These are phyloP conservation scores for Cylindrodendrum hubeiense DNA, from an alignment of 2,329 filamentous ascomycete species.

Conservation along the genomic window DNA sequence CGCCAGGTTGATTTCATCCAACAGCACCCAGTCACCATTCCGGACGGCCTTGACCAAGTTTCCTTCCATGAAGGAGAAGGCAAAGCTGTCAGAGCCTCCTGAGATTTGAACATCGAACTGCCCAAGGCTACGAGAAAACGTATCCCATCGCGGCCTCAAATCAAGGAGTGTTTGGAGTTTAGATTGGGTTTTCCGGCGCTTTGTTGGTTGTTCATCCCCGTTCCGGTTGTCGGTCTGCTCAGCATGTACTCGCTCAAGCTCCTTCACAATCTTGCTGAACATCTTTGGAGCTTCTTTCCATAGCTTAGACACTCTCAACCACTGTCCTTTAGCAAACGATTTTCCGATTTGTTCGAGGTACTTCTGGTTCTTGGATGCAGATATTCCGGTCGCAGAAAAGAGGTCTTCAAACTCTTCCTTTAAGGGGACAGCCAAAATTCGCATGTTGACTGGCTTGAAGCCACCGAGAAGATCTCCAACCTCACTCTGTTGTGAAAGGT, in stretches of 20 bases:
- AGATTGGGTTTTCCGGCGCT: constrained; percentile 74
- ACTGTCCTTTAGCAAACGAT: constrained; percentile 84
- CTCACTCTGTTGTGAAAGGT: constrained; percentile 97
- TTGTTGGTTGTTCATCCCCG: constrained; percentile 70
- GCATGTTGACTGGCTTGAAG: constrained; percentile 94
- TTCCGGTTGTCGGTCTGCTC: constrained; percentile 51
- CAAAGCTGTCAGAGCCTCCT: constrained; percentile 80
- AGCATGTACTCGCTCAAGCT: constrained; percentile 61
- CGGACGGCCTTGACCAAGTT: constrained; percentile 96
- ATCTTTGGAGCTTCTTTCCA: constrained; percentile 92
- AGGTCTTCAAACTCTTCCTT: constrained; percentile 95
- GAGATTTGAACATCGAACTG: constrained; percentile 86
- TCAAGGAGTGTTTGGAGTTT: constrained; percentile 74
- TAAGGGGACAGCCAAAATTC: constrained; percentile 87
- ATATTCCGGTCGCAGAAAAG: constrained; percentile 87
- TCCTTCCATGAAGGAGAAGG: constrained; percentile 96
- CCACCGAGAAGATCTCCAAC: constrained; percentile 95
- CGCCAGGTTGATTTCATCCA: constrained; percentile 97
- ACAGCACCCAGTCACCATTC: constrained; percentile 95
- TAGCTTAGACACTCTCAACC: constrained; percentile 85
- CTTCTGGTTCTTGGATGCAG: constrained; percentile 85
- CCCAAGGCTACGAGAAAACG: constrained; percentile 79
- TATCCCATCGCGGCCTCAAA: constrained; percentile 79
- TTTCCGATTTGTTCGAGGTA: constrained; percentile 87
- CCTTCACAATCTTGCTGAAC: constrained; percentile 78